phyloP scores from a whole-genome alignment of 1,284 basidiomycete species.

The Phellinidium pouzarii region DNA sequence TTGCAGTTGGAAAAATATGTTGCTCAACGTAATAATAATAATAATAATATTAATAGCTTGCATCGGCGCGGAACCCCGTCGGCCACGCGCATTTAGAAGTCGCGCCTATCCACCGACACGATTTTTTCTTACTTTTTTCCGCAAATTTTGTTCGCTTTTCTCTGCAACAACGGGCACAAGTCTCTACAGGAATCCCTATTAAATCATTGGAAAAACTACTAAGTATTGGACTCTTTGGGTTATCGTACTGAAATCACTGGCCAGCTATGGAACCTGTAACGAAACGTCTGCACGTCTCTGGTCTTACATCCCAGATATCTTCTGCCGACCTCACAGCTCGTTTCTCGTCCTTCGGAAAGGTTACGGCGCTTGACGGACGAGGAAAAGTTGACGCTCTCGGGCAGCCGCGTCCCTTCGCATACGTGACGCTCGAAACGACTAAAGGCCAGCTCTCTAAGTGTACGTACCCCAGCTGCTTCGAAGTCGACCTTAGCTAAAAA shows the following conservation, averaged over 20 bases:
- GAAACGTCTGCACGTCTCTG: conserved; percentile 68
- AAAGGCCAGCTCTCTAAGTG: conserved; percentile 55
- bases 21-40: background rate
- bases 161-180: background rate
- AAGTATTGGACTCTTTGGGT: too few species aligned
- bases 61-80: background rate
- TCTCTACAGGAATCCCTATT: background rate
- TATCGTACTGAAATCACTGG: background rate
- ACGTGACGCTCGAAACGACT: conserved; percentile 65
- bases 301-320: conserved; percentile 59
- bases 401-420: conserved; percentile 61
- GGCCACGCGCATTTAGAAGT: background rate
- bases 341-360: conserved; percentile 58
- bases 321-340: conserved; percentile 50
- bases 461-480: conserved; percentile 30
- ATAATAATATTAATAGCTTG: background rate
- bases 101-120: background rate
- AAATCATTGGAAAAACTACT: too few species aligned
- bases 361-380: conserved; percentile 63
- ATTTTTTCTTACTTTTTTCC: background rate
- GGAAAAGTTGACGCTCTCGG: conserved; percentile 58
- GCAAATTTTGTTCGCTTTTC: background rate
- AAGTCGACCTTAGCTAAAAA: background rate
- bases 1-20: background rate
- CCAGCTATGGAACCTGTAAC: conserved; percentile 28